Percentiles rank a stretch among this genome's conserved stretches.
These are phyloP conservation scores for Trichoderma koningiopsis DNA, from an alignment of 2,329 filamentous ascomycete species.

Conservation along the genomic window DNA sequence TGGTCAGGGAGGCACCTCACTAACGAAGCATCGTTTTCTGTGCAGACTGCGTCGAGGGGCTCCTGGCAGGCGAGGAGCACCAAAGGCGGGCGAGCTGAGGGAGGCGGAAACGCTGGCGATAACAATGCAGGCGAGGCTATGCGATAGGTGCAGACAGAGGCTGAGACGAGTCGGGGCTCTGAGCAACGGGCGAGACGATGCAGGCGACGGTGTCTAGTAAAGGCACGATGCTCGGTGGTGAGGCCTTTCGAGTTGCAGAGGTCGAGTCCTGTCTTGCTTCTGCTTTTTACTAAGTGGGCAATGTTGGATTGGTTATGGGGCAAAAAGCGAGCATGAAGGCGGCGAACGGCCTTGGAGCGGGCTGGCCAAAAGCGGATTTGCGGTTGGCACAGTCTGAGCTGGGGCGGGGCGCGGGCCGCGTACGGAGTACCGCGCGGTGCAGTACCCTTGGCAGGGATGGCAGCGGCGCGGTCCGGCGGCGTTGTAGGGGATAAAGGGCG, in stretches of 20 bases:
- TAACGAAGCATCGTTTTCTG: slow-evolving; percentile 21
- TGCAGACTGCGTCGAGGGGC: slow-evolving; percentile 14
- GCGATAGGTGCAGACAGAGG: neutral
- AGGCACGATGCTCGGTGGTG: neutral
- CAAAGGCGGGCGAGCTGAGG: neutral
- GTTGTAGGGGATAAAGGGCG: neutral
- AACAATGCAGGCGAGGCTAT: neutral
- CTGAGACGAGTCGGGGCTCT: neutral
- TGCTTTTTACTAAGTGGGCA: slow-evolving; percentile 8
- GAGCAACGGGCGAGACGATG: neutral
- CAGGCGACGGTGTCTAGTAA: neutral
- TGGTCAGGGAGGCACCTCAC: slow-evolving; percentile 16
- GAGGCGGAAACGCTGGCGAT: neutral
- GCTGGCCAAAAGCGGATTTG: slow-evolving; percentile 15
- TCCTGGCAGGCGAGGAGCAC: neutral
- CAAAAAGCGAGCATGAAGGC: slow-evolving; percentile 6
- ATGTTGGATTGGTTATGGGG: slow-evolving; percentile 19
- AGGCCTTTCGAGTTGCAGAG: neutral
- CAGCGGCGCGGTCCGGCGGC: neutral
- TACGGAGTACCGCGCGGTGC: slow-evolving; percentile 12
- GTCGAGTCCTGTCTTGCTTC: neutral
- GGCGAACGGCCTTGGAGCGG: slow-evolving; percentile 10
- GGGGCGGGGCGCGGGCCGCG: slow-evolving; percentile 6
- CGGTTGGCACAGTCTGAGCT: slow-evolving; percentile 14
- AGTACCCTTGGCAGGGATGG: slow-evolving; percentile 11